Conservation (phyloP, 179 eudicot species). For the Dionaea muscipula region DNA sequence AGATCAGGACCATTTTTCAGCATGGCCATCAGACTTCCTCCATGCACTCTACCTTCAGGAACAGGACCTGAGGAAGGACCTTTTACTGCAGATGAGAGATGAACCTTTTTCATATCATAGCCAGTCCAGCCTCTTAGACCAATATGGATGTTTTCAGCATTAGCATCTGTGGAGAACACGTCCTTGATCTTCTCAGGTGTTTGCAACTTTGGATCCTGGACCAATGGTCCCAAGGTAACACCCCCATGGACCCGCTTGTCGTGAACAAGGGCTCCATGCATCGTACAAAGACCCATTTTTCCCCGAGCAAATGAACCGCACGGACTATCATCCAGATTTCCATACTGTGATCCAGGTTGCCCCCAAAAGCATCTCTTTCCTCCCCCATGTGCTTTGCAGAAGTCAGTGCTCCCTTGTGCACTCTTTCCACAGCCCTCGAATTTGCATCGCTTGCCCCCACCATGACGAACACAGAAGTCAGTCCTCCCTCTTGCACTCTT, state of each 20-base stretch:
- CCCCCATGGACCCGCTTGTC: slow-evolving; percentile 94
- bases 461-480: slow-evolving; percentile 82
- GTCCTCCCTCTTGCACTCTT: slow-evolving; percentile 93
- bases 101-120: slow-evolving; percentile 15
- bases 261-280: slow-evolving; percentile 74
- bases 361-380: slow-evolving; percentile 55
- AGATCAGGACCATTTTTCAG: slow-evolving; percentile 16
- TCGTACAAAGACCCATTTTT: slow-evolving; percentile 62
- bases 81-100: slow-evolving; percentile 19
- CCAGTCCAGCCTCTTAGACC: slow-evolving; percentile 12
- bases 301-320: slow-evolving; percentile 82
- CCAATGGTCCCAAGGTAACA: slow-evolving; percentile 45
- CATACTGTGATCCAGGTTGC: background rate
- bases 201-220: slow-evolving; percentile 31
- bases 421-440: slow-evolving; percentile 73
- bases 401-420: slow-evolving; percentile 96
- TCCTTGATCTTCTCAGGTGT: slow-evolving; percentile 22
- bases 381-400: slow-evolving; percentile 97
- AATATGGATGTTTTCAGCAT: slow-evolving; percentile 16
- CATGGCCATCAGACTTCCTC: slow-evolving; percentile 73
- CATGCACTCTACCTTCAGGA: slow-evolving; percentile 73
- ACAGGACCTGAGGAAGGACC: slow-evolving; percentile 19
- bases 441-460: slow-evolving; percentile 88
- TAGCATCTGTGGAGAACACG: slow-evolving; percentile 19
- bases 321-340: slow-evolving; percentile 9